These are phyloP conservation scores for Fusarium fujikuroi DNA, from an alignment of 2,329 filamentous ascomycete genomes.

Conservation along the genomic window DNA sequence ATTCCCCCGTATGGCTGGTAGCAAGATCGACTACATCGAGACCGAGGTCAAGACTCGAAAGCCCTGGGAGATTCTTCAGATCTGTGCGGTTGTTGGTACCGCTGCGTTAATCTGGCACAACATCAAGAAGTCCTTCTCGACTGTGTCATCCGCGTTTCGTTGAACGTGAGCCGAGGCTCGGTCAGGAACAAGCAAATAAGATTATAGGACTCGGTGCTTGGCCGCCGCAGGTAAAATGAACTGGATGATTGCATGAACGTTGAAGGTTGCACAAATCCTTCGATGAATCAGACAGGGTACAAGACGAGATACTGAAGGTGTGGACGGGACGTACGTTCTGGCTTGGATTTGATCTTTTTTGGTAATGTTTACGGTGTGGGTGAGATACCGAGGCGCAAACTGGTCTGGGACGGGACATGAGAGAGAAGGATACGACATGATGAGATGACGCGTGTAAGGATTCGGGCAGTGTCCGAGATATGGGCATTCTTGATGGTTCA, in stretches of 20 bases:
- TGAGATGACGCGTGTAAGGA: conserved; percentile 14
- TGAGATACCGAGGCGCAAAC: conserved; percentile 37
- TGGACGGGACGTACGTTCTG: conserved; percentile 7
- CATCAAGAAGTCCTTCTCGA: conserved; percentile 45
- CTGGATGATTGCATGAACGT: not conserved
- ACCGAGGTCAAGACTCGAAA: conserved; percentile 66
- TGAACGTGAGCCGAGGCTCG: conserved; percentile 13
- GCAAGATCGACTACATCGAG: conserved; percentile 63
- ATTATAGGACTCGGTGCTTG: not conserved
- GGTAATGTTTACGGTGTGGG: not conserved
- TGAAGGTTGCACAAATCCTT: conserved; percentile 11
- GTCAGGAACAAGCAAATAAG: not conserved
- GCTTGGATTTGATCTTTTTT: conserved; percentile 6
- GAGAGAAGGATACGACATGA: conserved; percentile 4
- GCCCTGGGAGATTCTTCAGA: conserved; percentile 65
- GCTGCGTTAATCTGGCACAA: conserved; percentile 57
- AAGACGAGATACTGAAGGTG: conserved; percentile 6
- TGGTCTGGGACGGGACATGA: not conserved
- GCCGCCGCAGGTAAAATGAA: not conserved
- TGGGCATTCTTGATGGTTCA: not conserved
- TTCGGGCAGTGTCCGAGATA: conserved; percentile 38
- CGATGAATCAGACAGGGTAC: not conserved
- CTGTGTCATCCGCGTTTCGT: conserved; percentile 34
- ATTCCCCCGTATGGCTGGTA: conserved; percentile 76
- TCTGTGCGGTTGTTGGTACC: conserved; percentile 62